Conservation (phyloP, 306 rosid species). For the Inga oerstediana region DNA sequence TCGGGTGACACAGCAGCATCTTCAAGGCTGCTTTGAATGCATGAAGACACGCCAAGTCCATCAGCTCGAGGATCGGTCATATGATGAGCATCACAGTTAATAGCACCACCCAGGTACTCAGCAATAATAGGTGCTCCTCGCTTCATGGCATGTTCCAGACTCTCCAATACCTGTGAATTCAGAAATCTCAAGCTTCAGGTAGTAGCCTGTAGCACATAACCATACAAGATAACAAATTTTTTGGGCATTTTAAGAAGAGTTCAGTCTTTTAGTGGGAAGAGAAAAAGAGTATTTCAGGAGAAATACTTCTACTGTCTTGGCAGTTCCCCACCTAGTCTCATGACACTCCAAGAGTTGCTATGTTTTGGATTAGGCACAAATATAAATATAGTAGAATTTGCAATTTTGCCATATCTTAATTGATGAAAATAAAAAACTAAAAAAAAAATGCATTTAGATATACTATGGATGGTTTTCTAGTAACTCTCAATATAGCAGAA, state of each 20-base stretch:
- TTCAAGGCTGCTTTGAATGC: constrained; percentile 85
- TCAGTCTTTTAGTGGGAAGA: neutral
- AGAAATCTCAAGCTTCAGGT: neutral
- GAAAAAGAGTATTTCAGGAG: neutral
- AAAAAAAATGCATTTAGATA: neutral
- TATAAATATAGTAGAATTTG: neutral
- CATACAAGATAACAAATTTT: neutral
- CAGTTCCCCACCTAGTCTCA: neutral
- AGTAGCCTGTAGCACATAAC: neutral
- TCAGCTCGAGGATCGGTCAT: constrained; percentile 99
- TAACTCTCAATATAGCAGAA: neutral
- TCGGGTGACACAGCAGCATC: constrained; percentile 98
- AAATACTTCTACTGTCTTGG: neutral
- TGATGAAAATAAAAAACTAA: neutral
- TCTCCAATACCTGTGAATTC: constrained; percentile 78
- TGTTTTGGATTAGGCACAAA: neutral
- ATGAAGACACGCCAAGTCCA: constrained; percentile 95
- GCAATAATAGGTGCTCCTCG: constrained; percentile 94
- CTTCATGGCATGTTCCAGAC: constrained; percentile 93
- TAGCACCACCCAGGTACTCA: constrained; percentile 96
- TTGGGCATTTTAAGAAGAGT: neutral
- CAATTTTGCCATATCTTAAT: neutral
- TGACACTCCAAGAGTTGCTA: neutral
- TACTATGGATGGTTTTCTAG: neutral
- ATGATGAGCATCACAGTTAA: constrained; percentile 95